Base-by-base conservation (phyloP, 805 yeast species). In the Diddensiella transvaalensis region DNA sequence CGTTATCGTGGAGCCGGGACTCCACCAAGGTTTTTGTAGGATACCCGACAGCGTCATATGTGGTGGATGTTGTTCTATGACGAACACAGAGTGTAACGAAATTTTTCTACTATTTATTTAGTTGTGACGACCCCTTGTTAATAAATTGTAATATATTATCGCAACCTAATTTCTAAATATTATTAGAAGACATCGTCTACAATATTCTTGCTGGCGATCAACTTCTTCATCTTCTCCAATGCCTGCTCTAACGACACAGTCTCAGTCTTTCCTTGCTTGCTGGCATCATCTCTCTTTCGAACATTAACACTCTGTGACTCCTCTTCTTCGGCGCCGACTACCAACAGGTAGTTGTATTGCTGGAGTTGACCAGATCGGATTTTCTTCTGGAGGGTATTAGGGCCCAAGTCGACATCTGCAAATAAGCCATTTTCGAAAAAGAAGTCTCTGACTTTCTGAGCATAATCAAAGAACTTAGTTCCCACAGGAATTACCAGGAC, bases 341-440 rank as follows among this genome's bases (percentile, higher is more conserved):
- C 86, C 70, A 91, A 89, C 64, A 91, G 86, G 73, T 89, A 93
- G 78, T 93, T 93, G 75, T 89, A 93, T 71, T 86, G 89, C 73
- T 84, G 82, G 65, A 91, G 65, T 78, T 93, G 98, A 63, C 97
- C 99, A 60, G 80, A 86, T 79, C 99, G 88, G 53, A 93, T 89
- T 83, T 93, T 93, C 91, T 93, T 93, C 70, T 87, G 96, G 70
- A 93, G 78, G 48, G 99, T 93, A 78, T 93, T 91, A 73, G 96
- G 97, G 44, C 90, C 78, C 51, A 88, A 71, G 67, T 93, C 99
- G 50, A 80, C 95, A 65, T 93, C 99, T 37, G 96, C 93, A 64
- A 79, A 88, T 77, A 91, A 85, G 24, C 89, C 91, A 57, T 81
- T 80, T 49, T 72, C 75, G 47, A 55, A 60, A 64, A 85, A 83